A percentile compares a stretch with the other conserved stretches of the same genome.
phyloP scores from a whole-genome alignment of 495 filamentous ascomycete genomes.

The Margaritispora aquatica region DNA sequence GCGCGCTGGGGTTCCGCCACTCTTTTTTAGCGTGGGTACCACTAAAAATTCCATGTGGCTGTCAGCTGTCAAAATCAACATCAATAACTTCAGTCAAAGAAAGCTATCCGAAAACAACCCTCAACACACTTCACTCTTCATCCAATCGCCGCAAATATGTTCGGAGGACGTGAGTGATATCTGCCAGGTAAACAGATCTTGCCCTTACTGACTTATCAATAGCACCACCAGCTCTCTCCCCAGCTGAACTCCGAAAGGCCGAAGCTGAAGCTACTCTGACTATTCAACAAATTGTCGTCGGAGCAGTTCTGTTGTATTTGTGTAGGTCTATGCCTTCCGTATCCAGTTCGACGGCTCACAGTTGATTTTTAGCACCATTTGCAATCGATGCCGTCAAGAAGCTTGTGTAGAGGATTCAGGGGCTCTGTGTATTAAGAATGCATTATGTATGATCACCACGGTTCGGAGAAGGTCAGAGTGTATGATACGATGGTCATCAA shows the following conservation, averaged over 20 bases:
- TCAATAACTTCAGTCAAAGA: background rate
- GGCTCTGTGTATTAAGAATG: too few relatives aligned
- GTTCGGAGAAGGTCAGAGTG: background rate
- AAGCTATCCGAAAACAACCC: background rate
- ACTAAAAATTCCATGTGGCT: background rate
- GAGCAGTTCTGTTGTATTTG: slow-evolving; percentile 68
- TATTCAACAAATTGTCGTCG: slow-evolving; percentile 54
- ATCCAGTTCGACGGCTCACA: background rate
- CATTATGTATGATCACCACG: too few relatives aligned
- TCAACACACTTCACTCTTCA: background rate
- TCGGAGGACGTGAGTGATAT: slow-evolving; percentile 36
- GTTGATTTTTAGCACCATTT: slow-evolving; percentile 60
- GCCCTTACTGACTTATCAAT: slow-evolving; percentile 6
- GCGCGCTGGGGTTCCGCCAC: background rate
- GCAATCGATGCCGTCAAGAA: slow-evolving; percentile 69
- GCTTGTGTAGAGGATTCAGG: slow-evolving; percentile 49
- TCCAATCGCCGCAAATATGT: slow-evolving; percentile 29
- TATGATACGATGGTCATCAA: background rate
- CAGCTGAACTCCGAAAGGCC: slow-evolving; percentile 52
- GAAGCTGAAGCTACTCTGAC: slow-evolving; percentile 67
- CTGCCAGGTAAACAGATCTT: background rate
- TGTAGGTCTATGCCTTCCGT: slow-evolving; percentile 48
- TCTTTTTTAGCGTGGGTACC: background rate
- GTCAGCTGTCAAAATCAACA: slow-evolving; percentile 3
- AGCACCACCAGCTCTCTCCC: slow-evolving; percentile 42